Evolutionary conservation across 176 grass and related monocot species (phyloP), one percentile per base, ranked within the genome.

Genomic region (Eragrostis curvula): DNA sequence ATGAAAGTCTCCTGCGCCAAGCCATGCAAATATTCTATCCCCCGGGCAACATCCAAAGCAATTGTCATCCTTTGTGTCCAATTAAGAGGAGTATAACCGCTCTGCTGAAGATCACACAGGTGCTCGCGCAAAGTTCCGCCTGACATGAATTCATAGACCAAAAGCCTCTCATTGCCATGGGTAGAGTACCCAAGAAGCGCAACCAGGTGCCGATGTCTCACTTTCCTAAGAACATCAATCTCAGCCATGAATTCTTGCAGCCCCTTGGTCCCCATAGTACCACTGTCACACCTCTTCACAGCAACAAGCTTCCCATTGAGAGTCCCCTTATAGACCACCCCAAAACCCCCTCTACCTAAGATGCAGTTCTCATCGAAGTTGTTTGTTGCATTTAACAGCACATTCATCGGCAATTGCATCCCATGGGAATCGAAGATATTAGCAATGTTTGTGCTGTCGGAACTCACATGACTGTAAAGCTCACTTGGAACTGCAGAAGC

Each of bases 1-100:
- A 98, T 98, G 81, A 98, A 98, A 65, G 85, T 98, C 85, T 98
- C 93, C 28, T 98, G 96, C 5, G 96, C 96, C 87, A 98, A 91
- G 58, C 93, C 87, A 86, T 98, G 96, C 82, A 98, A 86, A 73
- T 98, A 98, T 68, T 98, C 90, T 68, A 98, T 95, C 9, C 90
- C 96, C 80, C 96, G 87, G 20, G 96, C 96, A 81, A 98, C 93
- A 86, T 98, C 96, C 85, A 98, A 81, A 81, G 93, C 90, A 81
- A 98, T 90, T 47, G 80, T 88, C 73, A 98, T 84, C 81, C 96
- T 90, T 32, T 98, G 93, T 66, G 90, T 87, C 96, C 96, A 98
- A 65, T 92, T 93, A 85, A 98, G 91, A 69, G 92, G 90, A 83
- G 80, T 21, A 71, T 83, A 77, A 64, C 87, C 85, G 23, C 82